These are phyloP conservation scores for Boletus smithii DNA, from an alignment of 1,284 basidiomycete genomes.

Conservation along the genomic window DNA sequence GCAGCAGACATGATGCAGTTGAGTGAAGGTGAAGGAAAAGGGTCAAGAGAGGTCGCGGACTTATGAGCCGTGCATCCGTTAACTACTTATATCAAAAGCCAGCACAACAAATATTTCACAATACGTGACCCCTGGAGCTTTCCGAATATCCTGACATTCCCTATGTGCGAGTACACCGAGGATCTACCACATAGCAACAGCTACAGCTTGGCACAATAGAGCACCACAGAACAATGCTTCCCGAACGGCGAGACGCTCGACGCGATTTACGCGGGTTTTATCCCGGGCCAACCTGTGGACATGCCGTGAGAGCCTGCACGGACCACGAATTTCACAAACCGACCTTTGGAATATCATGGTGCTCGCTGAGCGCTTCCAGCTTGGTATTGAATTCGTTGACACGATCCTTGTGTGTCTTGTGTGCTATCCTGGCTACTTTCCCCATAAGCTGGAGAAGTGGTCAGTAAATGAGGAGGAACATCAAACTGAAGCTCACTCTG, in stretches of 20 bases:
- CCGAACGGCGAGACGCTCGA: constrained; percentile 15
- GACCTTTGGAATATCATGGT: constrained; percentile 92
- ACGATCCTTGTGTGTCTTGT: constrained; percentile 92
- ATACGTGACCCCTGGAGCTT: constrained; percentile 27
- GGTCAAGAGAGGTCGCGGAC: constrained; percentile 35
- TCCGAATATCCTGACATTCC: constrained; percentile 26
- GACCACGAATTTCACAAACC: constrained; percentile 25
- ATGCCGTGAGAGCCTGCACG: constrained; percentile 29
- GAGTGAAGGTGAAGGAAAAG: constrained; percentile 33
- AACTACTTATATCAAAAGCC: constrained; percentile 37
- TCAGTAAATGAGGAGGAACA: constrained; percentile 4
- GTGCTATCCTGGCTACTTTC: constrained; percentile 76
- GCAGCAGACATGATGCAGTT: constrained; percentile 41
- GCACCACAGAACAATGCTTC: constrained; percentile 7
- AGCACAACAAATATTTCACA: constrained; percentile 36
- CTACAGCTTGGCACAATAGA: constrained; percentile 17
- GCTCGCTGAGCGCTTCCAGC: constrained; percentile 85
- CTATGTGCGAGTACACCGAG: constrained; percentile 24
- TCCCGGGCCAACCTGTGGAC: constrained; percentile 68
- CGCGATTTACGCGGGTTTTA: constrained; percentile 43
- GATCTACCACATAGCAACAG: constrained; percentile 15
- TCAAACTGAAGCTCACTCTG: constrained; percentile 55
- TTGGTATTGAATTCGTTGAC: constrained; percentile 90
- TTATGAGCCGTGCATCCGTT: constrained; percentile 33
- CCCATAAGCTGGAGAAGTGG: constrained; percentile 61